Percentiles rank a stretch among this genome's conserved stretches.
Evolutionary conservation across 2,329 filamentous ascomycete species (phyloP).

Genomic region (Akanthomyces lecanii): DNA sequence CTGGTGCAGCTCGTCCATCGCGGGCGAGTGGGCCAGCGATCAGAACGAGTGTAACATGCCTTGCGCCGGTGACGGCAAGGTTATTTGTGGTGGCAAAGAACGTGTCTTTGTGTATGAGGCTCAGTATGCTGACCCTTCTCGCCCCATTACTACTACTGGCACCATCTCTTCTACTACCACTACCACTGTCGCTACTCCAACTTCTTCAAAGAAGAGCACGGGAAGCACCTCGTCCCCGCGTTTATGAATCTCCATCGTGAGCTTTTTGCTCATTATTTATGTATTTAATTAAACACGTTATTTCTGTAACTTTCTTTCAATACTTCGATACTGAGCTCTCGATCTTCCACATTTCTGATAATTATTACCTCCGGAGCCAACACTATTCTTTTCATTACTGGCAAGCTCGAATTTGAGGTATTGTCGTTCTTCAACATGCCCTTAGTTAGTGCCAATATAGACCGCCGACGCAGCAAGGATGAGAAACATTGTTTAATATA

Average conservation of each 20-base stretch:
- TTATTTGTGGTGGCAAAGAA: conserved; percentile 2
- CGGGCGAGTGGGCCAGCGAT: neutral
- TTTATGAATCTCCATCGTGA: neutral
- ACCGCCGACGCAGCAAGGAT: too few relatives aligned
- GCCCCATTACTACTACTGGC: neutral
- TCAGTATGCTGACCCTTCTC: neutral
- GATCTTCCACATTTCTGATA: neutral
- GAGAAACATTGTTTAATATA: too few relatives aligned
- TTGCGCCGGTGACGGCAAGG: neutral
- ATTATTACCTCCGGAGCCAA: too few relatives aligned
- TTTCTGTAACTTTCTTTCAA: too few relatives aligned
- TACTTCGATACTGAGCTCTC: too few relatives aligned
- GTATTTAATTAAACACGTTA: neutral
- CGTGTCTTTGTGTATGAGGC: neutral
- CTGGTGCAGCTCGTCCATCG: conserved; percentile 35
- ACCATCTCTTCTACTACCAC: neutral
- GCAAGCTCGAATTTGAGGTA: too few relatives aligned
- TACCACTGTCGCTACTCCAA: neutral
- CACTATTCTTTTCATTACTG: too few relatives aligned
- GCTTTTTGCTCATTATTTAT: neutral
- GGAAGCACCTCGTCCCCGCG: neutral
- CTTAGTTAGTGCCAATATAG: too few relatives aligned
- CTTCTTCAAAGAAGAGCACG: neutral
- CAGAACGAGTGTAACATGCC: conserved; percentile 4
- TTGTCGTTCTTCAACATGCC: too few relatives aligned